Base-by-base conservation (phyloP, 805 yeast genomes). In the Gaillardinia entomophila region DNA sequence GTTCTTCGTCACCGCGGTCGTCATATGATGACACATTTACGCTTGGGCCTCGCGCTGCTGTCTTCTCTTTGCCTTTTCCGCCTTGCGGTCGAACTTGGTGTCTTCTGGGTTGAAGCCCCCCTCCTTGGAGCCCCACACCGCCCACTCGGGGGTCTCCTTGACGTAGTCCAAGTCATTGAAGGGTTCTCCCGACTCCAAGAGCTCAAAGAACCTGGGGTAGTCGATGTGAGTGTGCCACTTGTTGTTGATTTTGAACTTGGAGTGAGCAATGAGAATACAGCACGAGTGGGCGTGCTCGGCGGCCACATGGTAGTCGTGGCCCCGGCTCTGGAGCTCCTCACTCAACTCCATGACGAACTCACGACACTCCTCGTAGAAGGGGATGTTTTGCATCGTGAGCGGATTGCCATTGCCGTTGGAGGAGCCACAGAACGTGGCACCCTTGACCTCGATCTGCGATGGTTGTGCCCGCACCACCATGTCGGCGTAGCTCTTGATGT, bases 201-300 rank as follows among this genome's bases (percentile, higher is more conserved):
- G 61, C 48, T 79, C 72, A 49, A 88, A 89, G 54, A 82, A 88
- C 38, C 64, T 76, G 3, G 75, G 72, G 53, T 88, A 89, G 56
- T 88, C 82, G 34, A 88, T 88, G 53, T 88, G 96, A 1, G 97
- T 88, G 55, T 76, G 72, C 97, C 97, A 88, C 43, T 71, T 75
- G 22, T 73, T 80, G 50, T 82, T 58, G 36, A 79, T 77, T 41
- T 75, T 67, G 67, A 87, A 88, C 48, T 78, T 76, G 25, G 66
- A 67, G 42, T 81, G 82, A 0, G 95, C 96, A 46, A 89, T 75
- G 43, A 88, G 66, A 13, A 89, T 82, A 63, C 96, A 89, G 60
- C 96, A 89, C 2, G 95, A 82, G 54, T 88, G 97, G 0, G 96
- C 95, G 55, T 88, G 97, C 56, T 89, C 96, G 0, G 96, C 95